Base-by-base conservation (phyloP, 495 filamentous ascomycete species). In the Aspergillus bridgeri region DNA sequence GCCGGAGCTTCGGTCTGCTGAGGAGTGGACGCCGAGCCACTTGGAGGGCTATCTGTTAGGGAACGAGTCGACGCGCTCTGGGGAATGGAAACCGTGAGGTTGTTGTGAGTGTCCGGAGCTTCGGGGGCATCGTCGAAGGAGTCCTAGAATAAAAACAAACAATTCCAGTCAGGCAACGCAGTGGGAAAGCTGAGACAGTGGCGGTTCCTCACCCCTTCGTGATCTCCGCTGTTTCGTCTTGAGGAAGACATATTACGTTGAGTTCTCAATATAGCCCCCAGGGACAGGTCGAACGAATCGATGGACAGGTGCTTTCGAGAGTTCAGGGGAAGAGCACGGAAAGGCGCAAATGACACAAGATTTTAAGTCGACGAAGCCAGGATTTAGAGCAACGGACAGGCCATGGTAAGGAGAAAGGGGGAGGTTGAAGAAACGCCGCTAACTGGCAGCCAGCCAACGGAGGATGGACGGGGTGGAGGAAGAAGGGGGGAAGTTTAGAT, bases 41-140 rank as follows among this genome's bases (percentile, higher is more conserved):
- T 68, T 43, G 74, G 70, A 44, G 74, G 74, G 45, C 76, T 78
- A 64, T 81, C 74, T 42, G 79, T 79, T 62, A 84, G 59, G 33
- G 80, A 81, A 48, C 77, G 69, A 9, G 72, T 69, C 6, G 76
- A 75, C 43, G 71, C 52, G 55, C 70, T 69, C 57, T 68, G 61
- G 59, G 74, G 74, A 21, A 76, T 71, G 20, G 66, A 61, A 48
- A 71, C 63, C 47, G 69, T 66, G 29, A 72, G 70, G 49, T 66
- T 66, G 17, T 66, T 58, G 52, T 74, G 61, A 59, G 60, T 59
- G 38, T 53, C 55, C 62, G 73, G 58, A 27, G 65, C 78, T 71
- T 90, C 89, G 61, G 83, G 75, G 56, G 87, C 87, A 75, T 93
- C 88, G 67, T 91, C 87, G 56, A 91, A 92, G 20, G 84, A 84